A percentile compares a stretch with the other conserved stretches of the same genome.
These are phyloP conservation scores for Croton setiger DNA, from an alignment of 441 rosid species.

Conservation along the genomic window DNA sequence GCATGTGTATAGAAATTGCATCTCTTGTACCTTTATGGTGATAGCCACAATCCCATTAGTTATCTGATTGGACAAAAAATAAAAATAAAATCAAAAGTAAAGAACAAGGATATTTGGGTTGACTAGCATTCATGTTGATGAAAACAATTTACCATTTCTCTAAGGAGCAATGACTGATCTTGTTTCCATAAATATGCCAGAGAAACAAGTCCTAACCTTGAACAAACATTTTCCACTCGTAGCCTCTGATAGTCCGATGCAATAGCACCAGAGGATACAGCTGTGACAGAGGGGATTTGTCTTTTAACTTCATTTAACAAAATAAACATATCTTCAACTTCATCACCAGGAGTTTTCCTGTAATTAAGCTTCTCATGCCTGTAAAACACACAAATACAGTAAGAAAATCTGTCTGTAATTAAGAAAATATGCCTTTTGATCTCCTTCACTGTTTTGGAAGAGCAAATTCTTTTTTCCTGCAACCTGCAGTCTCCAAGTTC, in stretches of 20 bases:
- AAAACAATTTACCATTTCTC: slow-evolving; percentile 71
- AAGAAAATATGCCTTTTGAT: too few species aligned
- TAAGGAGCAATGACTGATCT: slow-evolving; percentile 92
- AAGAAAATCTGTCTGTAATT: background rate
- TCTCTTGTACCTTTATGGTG: slow-evolving; percentile 61
- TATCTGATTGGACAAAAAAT: slow-evolving; percentile 45
- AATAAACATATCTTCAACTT: slow-evolving; percentile 95
- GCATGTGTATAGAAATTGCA: background rate
- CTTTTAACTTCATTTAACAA: slow-evolving; percentile 74
- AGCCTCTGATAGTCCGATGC: slow-evolving; percentile 95
- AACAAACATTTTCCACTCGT: slow-evolving; percentile 94
- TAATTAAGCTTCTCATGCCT: slow-evolving; percentile 81
- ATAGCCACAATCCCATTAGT: slow-evolving; percentile 64
- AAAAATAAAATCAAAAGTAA: slow-evolving; percentile 16
- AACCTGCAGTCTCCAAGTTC: slow-evolving; percentile 5
- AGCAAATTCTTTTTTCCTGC: background rate
- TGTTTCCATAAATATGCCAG: slow-evolving; percentile 97
- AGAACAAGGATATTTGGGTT: slow-evolving; percentile 4
- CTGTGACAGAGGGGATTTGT: slow-evolving; percentile 73
- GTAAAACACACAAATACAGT: slow-evolving; percentile 18
- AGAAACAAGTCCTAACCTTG: slow-evolving; percentile 98
- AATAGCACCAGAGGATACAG: slow-evolving; percentile 95
- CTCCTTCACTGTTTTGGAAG: background rate
- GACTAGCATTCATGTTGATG: slow-evolving; percentile 16
- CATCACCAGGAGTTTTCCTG: slow-evolving; percentile 73